Conservation (phyloP, 2,329 filamentous ascomycete species). For the Tolypocladium inflatum region DNA sequence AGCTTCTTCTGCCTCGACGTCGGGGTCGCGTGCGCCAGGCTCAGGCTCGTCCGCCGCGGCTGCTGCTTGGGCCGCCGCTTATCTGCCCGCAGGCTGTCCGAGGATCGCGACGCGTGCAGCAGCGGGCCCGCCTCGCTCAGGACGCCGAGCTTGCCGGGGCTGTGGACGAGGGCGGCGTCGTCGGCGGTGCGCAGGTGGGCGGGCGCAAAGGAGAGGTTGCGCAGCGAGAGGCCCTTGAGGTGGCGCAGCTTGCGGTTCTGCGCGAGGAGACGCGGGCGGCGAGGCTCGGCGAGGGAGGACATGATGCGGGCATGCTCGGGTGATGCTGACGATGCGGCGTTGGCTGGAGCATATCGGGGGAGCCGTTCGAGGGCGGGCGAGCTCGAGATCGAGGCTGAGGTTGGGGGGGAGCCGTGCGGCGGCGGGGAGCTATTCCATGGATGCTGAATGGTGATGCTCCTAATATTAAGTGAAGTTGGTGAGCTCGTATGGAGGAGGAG, state of each 20-base stretch:
- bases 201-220: slow-evolving; percentile 67
- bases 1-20: slow-evolving; percentile 60
- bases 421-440: background rate
- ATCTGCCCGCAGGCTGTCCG: slow-evolving; percentile 9
- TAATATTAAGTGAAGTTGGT: background rate
- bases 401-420: background rate
- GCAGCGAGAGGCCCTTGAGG: slow-evolving; percentile 75
- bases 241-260: slow-evolving; percentile 86
- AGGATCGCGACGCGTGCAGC: slow-evolving; percentile 45
- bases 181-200: slow-evolving; percentile 61
- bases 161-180: slow-evolving; percentile 63
- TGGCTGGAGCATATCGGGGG: background rate
- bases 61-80: slow-evolving; percentile 11
- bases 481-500: background rate
- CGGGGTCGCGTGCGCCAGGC: slow-evolving; percentile 35
- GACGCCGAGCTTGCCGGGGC: slow-evolving; percentile 54
- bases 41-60: slow-evolving; percentile 38
- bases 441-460: background rate
- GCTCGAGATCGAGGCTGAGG: background rate
- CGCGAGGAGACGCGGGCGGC: slow-evolving; percentile 44
- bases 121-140: slow-evolving; percentile 33
- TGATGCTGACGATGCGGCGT: background rate
- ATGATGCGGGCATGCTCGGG: slow-evolving; percentile 13
- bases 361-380: background rate
- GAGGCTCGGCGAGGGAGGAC: slow-evolving; percentile 26